phyloP scores from a whole-genome alignment of 176 grass and related monocot genomes.

The Oryza glumipatula region DNA sequence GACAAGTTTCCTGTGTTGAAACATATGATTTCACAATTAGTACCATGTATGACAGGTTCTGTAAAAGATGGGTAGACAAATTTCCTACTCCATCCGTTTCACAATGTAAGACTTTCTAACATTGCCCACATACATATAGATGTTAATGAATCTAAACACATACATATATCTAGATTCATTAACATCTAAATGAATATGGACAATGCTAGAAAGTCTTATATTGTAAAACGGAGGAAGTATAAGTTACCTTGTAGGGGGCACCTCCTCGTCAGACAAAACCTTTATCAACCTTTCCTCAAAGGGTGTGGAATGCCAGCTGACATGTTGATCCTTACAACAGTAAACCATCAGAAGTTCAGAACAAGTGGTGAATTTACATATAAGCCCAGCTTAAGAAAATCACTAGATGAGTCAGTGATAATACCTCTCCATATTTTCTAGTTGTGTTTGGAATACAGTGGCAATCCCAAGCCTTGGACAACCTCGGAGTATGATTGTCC shows the following conservation, averaged over 20 bases:
- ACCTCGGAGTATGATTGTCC: conserved; percentile 24
- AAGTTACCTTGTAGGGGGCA: conserved; percentile 49
- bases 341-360: not conserved
- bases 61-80: not conserved
- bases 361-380: not conserved
- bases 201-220: no score
- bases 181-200: no score
- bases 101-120: no score
- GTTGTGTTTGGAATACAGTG: conserved; percentile 86
- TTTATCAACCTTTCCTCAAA: conserved; percentile 82
- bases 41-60: not conserved
- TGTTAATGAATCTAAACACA: no score
- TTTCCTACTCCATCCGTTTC: no score
- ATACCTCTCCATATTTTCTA: conserved; percentile 76
- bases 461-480: conserved; percentile 40
- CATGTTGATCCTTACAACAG: conserved; percentile 65
- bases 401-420: not conserved
- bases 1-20: conserved; percentile 21
- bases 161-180: no score
- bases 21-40: conserved; percentile 14
- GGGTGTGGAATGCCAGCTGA: conserved; percentile 73
- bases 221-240: not conserved
- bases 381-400: not conserved
- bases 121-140: no score
- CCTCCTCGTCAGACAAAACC: conserved; percentile 63